Conservation (phyloP, 768 basidiomycete species). For the Asterophora lycoperdoides region DNA sequence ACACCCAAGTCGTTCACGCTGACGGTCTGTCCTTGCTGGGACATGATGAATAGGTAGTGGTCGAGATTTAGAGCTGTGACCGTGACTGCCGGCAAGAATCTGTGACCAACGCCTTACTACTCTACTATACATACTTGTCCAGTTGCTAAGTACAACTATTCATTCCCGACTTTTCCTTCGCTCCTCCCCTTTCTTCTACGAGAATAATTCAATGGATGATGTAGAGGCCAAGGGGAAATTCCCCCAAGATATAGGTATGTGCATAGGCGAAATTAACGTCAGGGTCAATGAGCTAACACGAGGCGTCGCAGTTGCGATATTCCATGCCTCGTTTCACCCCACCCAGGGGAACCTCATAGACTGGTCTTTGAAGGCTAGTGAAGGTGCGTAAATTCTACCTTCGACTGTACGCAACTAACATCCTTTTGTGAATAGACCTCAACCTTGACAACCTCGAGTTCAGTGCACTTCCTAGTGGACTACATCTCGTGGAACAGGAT, state of each 20-base stretch:
- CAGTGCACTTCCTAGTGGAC: constrained; percentile 74
- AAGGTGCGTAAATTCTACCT: constrained; percentile 41
- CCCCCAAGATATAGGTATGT: constrained; percentile 55
- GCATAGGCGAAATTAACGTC: not conserved
- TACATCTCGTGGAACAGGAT: constrained; percentile 76
- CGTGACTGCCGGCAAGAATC: not conserved
- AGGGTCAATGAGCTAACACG: not conserved
- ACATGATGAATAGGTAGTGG: constrained; percentile 26
- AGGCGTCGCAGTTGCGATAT: constrained; percentile 61
- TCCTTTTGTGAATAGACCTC: constrained; percentile 43
- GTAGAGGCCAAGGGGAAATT: constrained; percentile 20
- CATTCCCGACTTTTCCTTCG: not conserved
- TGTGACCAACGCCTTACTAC: not conserved
- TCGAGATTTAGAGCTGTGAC: constrained; percentile 7
- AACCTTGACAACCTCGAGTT: constrained; percentile 73
- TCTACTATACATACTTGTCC: too few species aligned
- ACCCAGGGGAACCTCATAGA: constrained; percentile 77
- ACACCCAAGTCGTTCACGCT: constrained; percentile 81
- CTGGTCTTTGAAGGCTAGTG: constrained; percentile 69
- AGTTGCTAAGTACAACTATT: not conserved
- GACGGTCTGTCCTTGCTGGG: constrained; percentile 59
- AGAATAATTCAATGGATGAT: constrained; percentile 16
- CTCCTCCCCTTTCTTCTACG: not conserved
- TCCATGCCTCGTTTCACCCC: constrained; percentile 81
- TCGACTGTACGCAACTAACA: not conserved